phyloP scores from a whole-genome alignment of 805 yeast genomes.

The Pichia heedii region DNA sequence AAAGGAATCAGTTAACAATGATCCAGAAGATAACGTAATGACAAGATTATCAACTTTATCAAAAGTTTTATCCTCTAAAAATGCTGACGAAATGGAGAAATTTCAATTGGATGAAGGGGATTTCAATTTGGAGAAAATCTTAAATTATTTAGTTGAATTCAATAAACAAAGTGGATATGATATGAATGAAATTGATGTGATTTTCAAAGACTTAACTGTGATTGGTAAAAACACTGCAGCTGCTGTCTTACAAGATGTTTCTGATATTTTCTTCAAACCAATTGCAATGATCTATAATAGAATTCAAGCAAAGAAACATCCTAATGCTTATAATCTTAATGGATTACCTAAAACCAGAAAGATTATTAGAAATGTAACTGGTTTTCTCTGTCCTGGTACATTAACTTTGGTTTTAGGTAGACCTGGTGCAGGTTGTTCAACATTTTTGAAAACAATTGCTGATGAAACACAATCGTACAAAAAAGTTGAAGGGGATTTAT shows the following conservation, averaged over 20 bases:
- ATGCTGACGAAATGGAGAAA: slow-evolving; percentile 13
- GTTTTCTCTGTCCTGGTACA: slow-evolving; percentile 38
- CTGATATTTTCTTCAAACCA: slow-evolving; percentile 29
- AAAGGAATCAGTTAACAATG: neutral
- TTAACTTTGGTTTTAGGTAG: slow-evolving; percentile 45
- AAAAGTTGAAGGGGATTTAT: slow-evolving; percentile 31
- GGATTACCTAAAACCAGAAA: slow-evolving; percentile 22
- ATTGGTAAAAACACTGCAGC: slow-evolving; percentile 40
- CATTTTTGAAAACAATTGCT: slow-evolving; percentile 38
- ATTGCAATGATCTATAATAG: slow-evolving; percentile 8
- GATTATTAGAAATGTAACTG: slow-evolving; percentile 19
- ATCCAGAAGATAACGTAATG: neutral
- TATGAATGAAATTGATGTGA: slow-evolving; percentile 32
- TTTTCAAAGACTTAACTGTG: slow-evolving; percentile 33
- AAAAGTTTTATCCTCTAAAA: slow-evolving; percentile 13
- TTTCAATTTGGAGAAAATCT: slow-evolving; percentile 31
- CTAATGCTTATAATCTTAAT: too few species aligned
- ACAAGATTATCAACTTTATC: neutral
- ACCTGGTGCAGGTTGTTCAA: slow-evolving; percentile 62
- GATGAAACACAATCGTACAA: slow-evolving; percentile 35
- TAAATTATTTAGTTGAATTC: slow-evolving; percentile 30
- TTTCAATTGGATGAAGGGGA: slow-evolving; percentile 20
- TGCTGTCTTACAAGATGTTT: slow-evolving; percentile 34
- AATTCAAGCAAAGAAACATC: neutral
- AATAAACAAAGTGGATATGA: slow-evolving; percentile 38